These are phyloP conservation scores for Euphrasia arctica DNA, from an alignment of 305 asterid genomes.

Conservation along the genomic window DNA sequence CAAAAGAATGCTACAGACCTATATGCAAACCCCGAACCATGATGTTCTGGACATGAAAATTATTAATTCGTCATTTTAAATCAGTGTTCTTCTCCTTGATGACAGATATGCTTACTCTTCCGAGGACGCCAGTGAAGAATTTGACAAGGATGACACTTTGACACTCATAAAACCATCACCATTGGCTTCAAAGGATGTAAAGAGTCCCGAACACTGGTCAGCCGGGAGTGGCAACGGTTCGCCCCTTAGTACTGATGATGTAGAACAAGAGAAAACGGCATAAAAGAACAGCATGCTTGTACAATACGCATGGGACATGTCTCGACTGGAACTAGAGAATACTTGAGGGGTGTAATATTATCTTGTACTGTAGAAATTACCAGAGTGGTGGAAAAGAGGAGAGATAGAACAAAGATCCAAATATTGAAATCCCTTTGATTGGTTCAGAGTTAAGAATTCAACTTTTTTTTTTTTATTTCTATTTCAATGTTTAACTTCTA, in stretches of 20 bases:
- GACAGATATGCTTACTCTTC: constrained; percentile 80
- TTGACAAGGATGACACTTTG: constrained; percentile 70
- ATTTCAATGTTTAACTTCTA: too few species aligned
- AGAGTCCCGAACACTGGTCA: constrained; percentile 33
- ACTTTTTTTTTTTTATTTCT: not conserved
- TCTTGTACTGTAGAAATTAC: not conserved
- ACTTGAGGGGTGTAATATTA: not conserved
- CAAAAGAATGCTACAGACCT: too few species aligned
- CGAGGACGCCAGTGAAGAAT: constrained; percentile 72
- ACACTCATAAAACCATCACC: constrained; percentile 74
- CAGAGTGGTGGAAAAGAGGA: not conserved
- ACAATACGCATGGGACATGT: not conserved
- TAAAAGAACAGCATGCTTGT: not conserved
- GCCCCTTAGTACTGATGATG: constrained; percentile 32
- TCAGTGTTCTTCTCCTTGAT: not conserved
- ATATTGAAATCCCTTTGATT: too few species aligned
- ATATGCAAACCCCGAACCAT: not conserved
- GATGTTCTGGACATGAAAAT: not conserved
- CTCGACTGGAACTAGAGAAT: not conserved
- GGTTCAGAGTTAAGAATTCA: not conserved
- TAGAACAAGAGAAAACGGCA: constrained; percentile 34
- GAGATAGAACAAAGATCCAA: not conserved
- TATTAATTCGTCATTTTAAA: not conserved
- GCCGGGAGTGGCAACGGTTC: constrained; percentile 35
- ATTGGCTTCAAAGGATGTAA: constrained; percentile 21